Base-by-base conservation (phyloP, 345 rosid genomes). In the Adansonia digitata region DNA sequence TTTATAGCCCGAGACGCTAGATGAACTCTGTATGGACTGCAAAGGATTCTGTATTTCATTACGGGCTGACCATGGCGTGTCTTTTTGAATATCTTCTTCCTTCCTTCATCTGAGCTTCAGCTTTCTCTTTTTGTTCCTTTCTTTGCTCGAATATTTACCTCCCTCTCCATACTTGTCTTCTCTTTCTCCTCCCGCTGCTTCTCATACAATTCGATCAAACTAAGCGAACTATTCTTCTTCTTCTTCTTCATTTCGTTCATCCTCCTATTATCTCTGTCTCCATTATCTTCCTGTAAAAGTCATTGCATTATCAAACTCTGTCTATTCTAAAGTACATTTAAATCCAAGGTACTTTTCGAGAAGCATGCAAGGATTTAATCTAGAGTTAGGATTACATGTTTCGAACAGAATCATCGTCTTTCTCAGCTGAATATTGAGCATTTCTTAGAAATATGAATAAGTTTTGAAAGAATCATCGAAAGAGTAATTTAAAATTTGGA, bases 1-100 rank as follows among this genome's bases (percentile, higher is more conserved):
- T 27, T 42, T 43, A 51, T 37, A 49, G 43, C 31, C n/a, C 9
- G 75, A 40, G 24, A 31, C 76, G 72, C 71, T 52, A 43, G 78
- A 74, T 20, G 91, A 82, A 82, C 84, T 84, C 79, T 89, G 90
- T 74, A 95, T 81, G 3, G 87, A 77, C 81, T 89, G 93, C 82
- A 91, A 82, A 80, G 92, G 7, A 93, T 91, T 82, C 93, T 84
- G 78, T 93, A 91, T 82, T 95, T 91, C 97, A 93, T 93, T 2
- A 93, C 86, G 37, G 96, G 98, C 69, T 93, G 99, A 71, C 99
- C 99, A 34, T 77, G 81, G 46, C 82, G 74, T 15, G 98, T 91
- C 86, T 73, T 93, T 82, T 84, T 91, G 79, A 89, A 81, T 96
- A 93, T 91, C 76, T 87, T 87, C 74, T 69, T 89, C 71, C 84